Base-by-base conservation (phyloP, 2,329 filamentous ascomycete species). In the Botrytis cinerea region DNA sequence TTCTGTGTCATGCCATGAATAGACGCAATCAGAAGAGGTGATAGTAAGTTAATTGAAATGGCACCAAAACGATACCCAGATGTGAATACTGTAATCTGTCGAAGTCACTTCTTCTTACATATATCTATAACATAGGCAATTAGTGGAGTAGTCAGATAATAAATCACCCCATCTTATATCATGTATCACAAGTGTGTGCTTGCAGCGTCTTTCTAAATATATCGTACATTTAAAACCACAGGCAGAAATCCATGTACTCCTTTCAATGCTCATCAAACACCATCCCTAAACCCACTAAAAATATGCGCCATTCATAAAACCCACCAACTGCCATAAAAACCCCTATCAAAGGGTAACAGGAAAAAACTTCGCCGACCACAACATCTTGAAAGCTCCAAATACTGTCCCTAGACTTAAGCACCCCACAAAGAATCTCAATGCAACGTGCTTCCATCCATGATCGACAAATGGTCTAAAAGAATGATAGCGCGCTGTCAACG, bases 401-500 rank as follows among this genome's bases (percentile, higher is more conserved):
- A 66, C 48, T 14, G 51, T 32, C 1, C 60, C 46, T 12, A 72
- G 35, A 7, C 70, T 35, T 5, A 72, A 40, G 40, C 46, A 72
- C 12, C 60, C 70, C 25, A n/a, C 25, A 10, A 59, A 57, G 28
- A 72, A 57, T 46, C 51, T 57, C 48, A 72, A 38, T 16, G 62
- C 51, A 14, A 72, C 61, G 1, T 35, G 18, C n/a, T 8, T 66
- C 70, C 70, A 72, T 3, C 61, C 48, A 45, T 67, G 60, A 66
- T 72, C 61, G 9, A 72, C 70, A 67, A 57, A 72, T 5, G 70
- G 70, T 14, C 60, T 54, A 6, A 72, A 72, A 45, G 45, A 57
- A 40, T 66, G 70, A 59, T 72, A 72, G 5, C 70, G 61, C 22
- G 70, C 70, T n/a, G 60, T 72, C 22, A 67, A 28, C 16, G 70